A percentile compares a stretch with the other conserved stretches of the same genome.
These are phyloP conservation scores for Pichia sp. DNA, from an alignment of 1,139 yeast genomes.

Conservation along the genomic window DNA sequence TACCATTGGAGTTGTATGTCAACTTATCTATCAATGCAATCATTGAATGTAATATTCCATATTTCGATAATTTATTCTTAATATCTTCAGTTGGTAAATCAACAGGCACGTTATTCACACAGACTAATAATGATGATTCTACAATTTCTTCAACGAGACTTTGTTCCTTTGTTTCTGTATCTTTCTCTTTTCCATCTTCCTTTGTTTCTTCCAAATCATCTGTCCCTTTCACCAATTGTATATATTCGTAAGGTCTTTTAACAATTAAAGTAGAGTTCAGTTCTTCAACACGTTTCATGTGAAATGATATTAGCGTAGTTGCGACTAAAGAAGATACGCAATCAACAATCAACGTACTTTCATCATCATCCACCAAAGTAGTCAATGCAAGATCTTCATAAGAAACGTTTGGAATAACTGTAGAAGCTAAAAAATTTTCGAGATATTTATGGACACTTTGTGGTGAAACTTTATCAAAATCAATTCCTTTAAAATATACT, in stretches of 20 bases:
- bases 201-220: background rate
- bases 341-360: slow-evolving; percentile 42
- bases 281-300: slow-evolving; percentile 34
- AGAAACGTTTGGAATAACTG: slow-evolving; percentile 24
- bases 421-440: slow-evolving; percentile 24
- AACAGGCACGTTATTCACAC: slow-evolving; percentile 37
- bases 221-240: slow-evolving; percentile 22
- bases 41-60: slow-evolving; percentile 34
- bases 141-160: slow-evolving; percentile 20
- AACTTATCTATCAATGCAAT: slow-evolving; percentile 33
- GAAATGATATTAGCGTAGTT: slow-evolving; percentile 49
- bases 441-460: slow-evolving; percentile 21
- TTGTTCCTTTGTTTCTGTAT: background rate
- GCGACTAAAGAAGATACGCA: slow-evolving; percentile 50
- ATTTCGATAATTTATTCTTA: slow-evolving; percentile 32
- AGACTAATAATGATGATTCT: slow-evolving; percentile 31
- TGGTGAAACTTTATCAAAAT: slow-evolving; percentile 20
- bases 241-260: slow-evolving; percentile 59
- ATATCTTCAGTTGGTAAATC: slow-evolving; percentile 35
- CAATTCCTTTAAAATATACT: slow-evolving; percentile 24
- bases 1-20: slow-evolving; percentile 36
- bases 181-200: background rate
- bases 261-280: slow-evolving; percentile 36
- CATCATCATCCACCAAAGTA: slow-evolving; percentile 21
- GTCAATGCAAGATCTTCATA: slow-evolving; percentile 23